Base-by-base conservation (phyloP, 148 eudicot genomes). In the Simmondsia chinensis region DNA sequence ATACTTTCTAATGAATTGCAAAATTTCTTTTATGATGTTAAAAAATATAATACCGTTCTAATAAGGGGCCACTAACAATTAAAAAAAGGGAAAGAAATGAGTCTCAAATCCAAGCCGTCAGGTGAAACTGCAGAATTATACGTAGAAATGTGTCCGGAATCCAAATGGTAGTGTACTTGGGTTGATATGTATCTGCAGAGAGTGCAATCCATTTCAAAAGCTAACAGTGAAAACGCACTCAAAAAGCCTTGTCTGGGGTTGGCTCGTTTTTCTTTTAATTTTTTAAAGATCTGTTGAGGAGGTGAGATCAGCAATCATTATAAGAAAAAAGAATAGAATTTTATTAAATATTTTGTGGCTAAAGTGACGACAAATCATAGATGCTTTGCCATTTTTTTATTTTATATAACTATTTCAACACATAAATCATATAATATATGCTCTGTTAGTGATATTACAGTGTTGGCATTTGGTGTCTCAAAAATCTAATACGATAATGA, bases 151-250 rank as follows among this genome's bases (percentile, higher is more conserved):
- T 50, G 36, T 36, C 38, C 43, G 43, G 40, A 44, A 50, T 37
- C 22, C 55, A 33, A 50, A 36, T 18, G 18, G 36, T 25, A 37
- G 42, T 37, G 38, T 13, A 10, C 31, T 33, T 22, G 40, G 31
- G 17, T 48, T 28, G 34, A 33, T 19, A 48, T 20, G 4, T 26
- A 6, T 11, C 31, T 2, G 20, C 16, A 4, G 43, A 16, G 36
- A n/a, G n/a, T n/a, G n/a, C n/a, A n/a, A n/a, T 39, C 43, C 4
- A 38, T 52, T 39, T 11, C 45, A 52, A 39, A 20, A 39, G 32
- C 3, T 21, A n/a, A 40, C 5, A 40, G 57, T 52, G 39, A 9
- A 52, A 52, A 52, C 38, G 57, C 57, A 52, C 57, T 20, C 1
- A 40, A 19, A 30, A 27, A 19, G n/a, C n/a, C n/a, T n/a, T n/a